These are phyloP conservation scores for Ambrosia trifida DNA, from an alignment of 129 eudicot genomes.

Conservation along the genomic window DNA sequence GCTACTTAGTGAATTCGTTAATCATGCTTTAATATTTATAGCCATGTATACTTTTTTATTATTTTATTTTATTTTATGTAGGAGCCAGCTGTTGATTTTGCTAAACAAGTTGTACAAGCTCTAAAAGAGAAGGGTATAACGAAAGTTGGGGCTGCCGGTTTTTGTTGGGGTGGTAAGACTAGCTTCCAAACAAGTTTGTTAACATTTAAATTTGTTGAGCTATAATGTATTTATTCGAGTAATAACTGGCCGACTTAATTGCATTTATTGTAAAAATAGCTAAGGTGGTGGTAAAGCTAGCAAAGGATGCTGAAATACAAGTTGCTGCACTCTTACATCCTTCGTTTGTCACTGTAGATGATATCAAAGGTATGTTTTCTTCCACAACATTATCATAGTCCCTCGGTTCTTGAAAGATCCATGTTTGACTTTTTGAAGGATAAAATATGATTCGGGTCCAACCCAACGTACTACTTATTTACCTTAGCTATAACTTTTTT, in stretches of 20 bases:
- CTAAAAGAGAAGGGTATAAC: conserved; percentile 59
- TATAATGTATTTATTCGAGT: background rate
- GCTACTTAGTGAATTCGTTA: background rate
- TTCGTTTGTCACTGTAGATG: conserved; percentile 53
- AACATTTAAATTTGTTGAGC: background rate
- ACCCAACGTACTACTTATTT: no score
- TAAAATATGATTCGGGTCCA: background rate
- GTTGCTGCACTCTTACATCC: conserved; percentile 77
- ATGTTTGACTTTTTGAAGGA: background rate
- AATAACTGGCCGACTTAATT: conserved; percentile 10
- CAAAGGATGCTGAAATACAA: conserved; percentile 37
- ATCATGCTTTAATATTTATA: background rate
- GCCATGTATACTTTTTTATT: conserved; percentile 3
- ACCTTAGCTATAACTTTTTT: background rate
- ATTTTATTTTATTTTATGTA: background rate
- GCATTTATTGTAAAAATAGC: conserved; percentile 20
- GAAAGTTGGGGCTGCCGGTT: conserved; percentile 79
- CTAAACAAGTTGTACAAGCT: conserved; percentile 41
- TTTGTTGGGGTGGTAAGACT: conserved; percentile 84
- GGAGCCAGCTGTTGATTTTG: conserved; percentile 14
- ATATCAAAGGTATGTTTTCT: conserved; percentile 55
- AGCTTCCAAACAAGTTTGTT: background rate
- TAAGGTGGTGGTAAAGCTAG: conserved; percentile 41
- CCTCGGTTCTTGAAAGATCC: background rate
- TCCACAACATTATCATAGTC: background rate